phyloP scores from a whole-genome alignment of 352 stramenopile species.

The Phytophthora pini region DNA sequence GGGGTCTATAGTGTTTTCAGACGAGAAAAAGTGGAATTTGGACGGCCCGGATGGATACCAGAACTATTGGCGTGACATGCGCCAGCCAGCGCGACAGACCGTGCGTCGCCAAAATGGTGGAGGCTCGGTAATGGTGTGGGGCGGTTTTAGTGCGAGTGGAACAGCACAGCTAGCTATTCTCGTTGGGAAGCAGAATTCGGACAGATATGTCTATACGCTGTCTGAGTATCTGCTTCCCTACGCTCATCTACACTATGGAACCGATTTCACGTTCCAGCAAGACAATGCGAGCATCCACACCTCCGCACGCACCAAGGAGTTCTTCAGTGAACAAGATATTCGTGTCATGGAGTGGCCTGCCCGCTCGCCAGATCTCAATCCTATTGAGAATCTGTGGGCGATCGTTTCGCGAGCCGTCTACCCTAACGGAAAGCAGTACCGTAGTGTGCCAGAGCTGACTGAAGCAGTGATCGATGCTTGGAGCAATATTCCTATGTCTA shows the following conservation, averaged over 20 bases:
- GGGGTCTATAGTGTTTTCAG: slow-evolving; percentile 35
- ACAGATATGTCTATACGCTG: slow-evolving; percentile 28
- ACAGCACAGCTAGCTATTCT: slow-evolving; percentile 17
- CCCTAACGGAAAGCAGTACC: slow-evolving; percentile 15
- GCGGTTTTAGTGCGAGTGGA: slow-evolving; percentile 8
- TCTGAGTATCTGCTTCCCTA: slow-evolving; percentile 33
- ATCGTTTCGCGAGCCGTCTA: slow-evolving; percentile 26
- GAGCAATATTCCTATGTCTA: not conserved
- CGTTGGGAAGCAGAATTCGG: slow-evolving; percentile 16
- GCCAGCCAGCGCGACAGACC: slow-evolving; percentile 1
- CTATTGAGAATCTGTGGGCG: slow-evolving; percentile 31
- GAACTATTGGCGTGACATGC: slow-evolving; percentile 29
- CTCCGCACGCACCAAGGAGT: slow-evolving; percentile 16
- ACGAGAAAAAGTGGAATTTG: slow-evolving; percentile 47
- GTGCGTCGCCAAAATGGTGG: slow-evolving; percentile 21
- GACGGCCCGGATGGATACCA: slow-evolving; percentile 38
- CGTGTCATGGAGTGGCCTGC: slow-evolving; percentile 24
- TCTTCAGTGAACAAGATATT: slow-evolving; percentile 15
- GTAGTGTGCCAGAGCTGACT: not conserved
- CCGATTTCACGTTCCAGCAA: slow-evolving; percentile 35
- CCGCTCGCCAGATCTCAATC: slow-evolving; percentile 30
- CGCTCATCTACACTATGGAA: slow-evolving; percentile 20
- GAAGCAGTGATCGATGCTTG: not conserved
- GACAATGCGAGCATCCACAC: slow-evolving; percentile 35
- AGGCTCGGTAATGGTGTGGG: slow-evolving; percentile 35